Evolutionary conservation across 1,284 basidiomycete genomes (phyloP), one percentile per base, ranked within the genome.

Genomic region (Lentinula novae-zelandiae): DNA sequence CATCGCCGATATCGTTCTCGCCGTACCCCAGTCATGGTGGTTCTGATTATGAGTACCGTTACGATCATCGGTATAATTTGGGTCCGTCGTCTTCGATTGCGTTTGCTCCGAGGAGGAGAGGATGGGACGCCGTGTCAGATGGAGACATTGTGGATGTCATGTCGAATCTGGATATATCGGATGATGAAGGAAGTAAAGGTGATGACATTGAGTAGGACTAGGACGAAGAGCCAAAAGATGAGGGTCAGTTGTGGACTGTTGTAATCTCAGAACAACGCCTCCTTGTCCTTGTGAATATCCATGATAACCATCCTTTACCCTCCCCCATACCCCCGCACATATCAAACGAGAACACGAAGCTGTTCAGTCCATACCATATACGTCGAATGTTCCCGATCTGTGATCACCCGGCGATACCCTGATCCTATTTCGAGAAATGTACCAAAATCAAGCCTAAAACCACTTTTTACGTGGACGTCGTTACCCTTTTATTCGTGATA

Each of bases 401-500:
- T 27, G 27, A 6, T 44, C 20, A 7, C 12, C 17, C 8, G 48
- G 20, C 48, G 22, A 31, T 50, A 15, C n/a, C 13, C 10, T 7
- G 17, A 27, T 8, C 31, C 17, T 20, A 9, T 48, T 8, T 48
- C 46, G 27, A 27, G 22, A 48, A 48, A 50, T 50, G 48, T 15
- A 42, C 6, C 48, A 15, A 27, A 22, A 8, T 10, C 10, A 20
- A 22, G 20, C 20, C 8, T 46, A n/a, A 49, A 49, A 36, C 15
- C 50, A 7, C 27, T 8, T n/a, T 36, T 15, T 5, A 36, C 22
- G 31, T 34, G 52, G 31, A 33, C 50, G 13, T 22, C 22, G 36
- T 53, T 53, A 53, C 52, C 52, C 52, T 38, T 53, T 50, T 22
- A n/a, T 17, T 36, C 13, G 36, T 53, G 52, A 53, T 53, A 53